Conservation (phyloP, 768 basidiomycete genomes). For the Xanthoconium purpureum region DNA sequence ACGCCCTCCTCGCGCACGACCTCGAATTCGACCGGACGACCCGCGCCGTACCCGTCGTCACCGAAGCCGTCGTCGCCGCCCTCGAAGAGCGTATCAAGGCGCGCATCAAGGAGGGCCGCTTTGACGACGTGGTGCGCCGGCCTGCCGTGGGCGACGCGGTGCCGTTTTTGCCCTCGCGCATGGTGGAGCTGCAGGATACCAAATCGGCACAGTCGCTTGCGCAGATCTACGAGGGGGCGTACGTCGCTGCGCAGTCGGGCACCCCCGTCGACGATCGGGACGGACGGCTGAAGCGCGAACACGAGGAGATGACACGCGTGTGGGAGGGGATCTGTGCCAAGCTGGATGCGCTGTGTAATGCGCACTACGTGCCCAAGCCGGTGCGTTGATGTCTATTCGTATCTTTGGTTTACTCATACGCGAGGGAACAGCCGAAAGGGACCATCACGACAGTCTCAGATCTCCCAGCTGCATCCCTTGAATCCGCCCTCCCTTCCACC, state of each 20-base stretch:
- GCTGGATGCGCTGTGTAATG: conserved; percentile 90
- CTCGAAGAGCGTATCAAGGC: conserved; percentile 91
- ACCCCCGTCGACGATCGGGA: conserved; percentile 72
- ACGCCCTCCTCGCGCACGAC: conserved; percentile 90
- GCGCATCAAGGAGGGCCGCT: conserved; percentile 78
- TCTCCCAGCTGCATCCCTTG: conserved; percentile 74
- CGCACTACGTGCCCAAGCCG: conserved; percentile 92
- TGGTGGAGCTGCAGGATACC: conserved; percentile 85
- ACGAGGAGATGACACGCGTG: conserved; percentile 75
- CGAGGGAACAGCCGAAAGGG: conserved; percentile 69
- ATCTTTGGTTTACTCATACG: background rate
- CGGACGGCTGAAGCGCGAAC: conserved; percentile 83
- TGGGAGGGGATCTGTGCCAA: conserved; percentile 89
- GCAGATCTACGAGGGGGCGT: conserved; percentile 95
- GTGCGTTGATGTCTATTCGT: conserved; percentile 44
- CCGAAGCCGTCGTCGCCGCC: conserved; percentile 77
- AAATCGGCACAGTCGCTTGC: conserved; percentile 88
- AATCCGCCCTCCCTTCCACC: conserved; percentile 86
- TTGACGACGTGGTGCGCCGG: conserved; percentile 90
- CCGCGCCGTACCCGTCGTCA: conserved; percentile 85
- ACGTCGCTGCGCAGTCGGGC: conserved; percentile 60
- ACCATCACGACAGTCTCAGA: conserved; percentile 83
- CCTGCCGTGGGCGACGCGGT: conserved; percentile 68
- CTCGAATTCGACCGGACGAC: conserved; percentile 90
- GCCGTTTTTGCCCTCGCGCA: conserved; percentile 85